Base-by-base conservation (phyloP, 768 basidiomycete species). In the Tricholoma sp. region DNA sequence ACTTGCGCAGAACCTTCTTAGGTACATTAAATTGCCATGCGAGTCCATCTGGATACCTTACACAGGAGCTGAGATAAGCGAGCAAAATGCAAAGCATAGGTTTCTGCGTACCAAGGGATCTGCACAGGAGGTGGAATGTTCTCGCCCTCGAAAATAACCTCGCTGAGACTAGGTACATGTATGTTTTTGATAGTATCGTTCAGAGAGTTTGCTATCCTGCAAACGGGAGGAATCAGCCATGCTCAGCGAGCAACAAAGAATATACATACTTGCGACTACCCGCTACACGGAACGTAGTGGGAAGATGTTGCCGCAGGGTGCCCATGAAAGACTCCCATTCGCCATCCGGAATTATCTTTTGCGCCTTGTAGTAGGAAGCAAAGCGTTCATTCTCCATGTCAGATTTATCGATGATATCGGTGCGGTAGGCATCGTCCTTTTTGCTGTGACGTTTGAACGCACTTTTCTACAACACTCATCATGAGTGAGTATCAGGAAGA, bases 21-120 rank as follows among this genome's bases (percentile, higher is more conserved):
- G 91, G 81, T 1, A 96, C 88, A 62, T 94, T 91, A 68, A 98
- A 84, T 63, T 97, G 93, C 97, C 97, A 99, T 9, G 91, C 97
- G 11, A 97, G 80, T n/a, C 87, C 87, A 10, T 88, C 88, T 10
- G 96, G 94, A 72, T 97, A 98, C 94, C 94, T 94, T 53, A 15
- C n/a, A 31, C 24, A 4, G 4, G 39, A 56, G 49, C 29, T 50
- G 64, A 54, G 55, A 55, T 29, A 50, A 48, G 20, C 54, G 42
- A 51, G 36, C 53, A 15, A 56, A 12, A 41, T 36, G 34, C 6
- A 42, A 34, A 39, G 4, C 24, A 24, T 4, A 41, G 13, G 58
- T 56, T 54, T 15, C 37, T 15, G 52, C 75, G 58, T 62, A 94
- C 97, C 97, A 99, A 9, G 88, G 80, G 34, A 99, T 80, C 60